Conservation (phyloP, 768 basidiomycete species). For the Pleurotus giganteus region DNA sequence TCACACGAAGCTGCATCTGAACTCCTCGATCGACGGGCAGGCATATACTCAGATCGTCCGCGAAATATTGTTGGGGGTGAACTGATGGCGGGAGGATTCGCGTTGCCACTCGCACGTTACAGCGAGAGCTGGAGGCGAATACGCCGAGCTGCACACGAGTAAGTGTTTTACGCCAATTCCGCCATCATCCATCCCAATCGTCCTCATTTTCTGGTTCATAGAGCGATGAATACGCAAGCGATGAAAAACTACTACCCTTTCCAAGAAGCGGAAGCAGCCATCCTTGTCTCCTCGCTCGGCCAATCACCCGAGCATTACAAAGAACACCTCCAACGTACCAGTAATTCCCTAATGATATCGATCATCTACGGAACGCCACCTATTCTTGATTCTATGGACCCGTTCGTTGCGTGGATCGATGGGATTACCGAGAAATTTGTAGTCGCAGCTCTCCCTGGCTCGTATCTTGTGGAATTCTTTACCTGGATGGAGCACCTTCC, state of each 20-base stretch:
- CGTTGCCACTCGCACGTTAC: constrained; percentile 19
- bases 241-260: constrained; percentile 16
- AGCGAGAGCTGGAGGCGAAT: constrained; percentile 26
- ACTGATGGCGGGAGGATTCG: constrained; percentile 27
- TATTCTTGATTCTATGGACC: not conserved
- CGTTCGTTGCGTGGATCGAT: not conserved
- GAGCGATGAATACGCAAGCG: constrained; percentile 18
- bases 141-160: constrained; percentile 26
- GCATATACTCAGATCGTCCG: constrained; percentile 25
- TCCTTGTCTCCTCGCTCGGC: constrained; percentile 21
- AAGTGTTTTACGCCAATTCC: not conserved
- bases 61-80: constrained; percentile 25
- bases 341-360: not conserved
- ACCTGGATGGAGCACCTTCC: constrained; percentile 28
- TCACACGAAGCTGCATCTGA: constrained; percentile 27
- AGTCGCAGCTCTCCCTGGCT: constrained; percentile 28
- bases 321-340: constrained; percentile 20
- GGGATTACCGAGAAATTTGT: constrained; percentile 20
- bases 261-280: constrained; percentile 23
- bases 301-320: constrained; percentile 23
- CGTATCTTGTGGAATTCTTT: constrained; percentile 29
- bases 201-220: not conserved
- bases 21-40: constrained; percentile 29
- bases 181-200: not conserved
- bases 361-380: constrained; percentile 12